Base-by-base conservation (phyloP, 1,139 yeast species). In the Arxiozyma heterogenica region DNA sequence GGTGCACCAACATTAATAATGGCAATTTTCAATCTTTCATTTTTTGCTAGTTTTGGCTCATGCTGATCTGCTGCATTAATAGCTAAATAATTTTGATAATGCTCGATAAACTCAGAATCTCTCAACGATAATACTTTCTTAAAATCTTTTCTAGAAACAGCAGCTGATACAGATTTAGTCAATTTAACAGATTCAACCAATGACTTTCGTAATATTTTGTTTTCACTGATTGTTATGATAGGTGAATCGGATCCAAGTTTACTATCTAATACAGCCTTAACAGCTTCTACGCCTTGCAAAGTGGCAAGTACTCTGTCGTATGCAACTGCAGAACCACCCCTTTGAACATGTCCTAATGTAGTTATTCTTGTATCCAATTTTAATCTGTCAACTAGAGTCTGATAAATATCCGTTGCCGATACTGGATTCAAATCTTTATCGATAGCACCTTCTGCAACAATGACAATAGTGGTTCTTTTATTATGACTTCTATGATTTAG, bases 301-400 rank as follows among this genome's bases (percentile, higher is more conserved):
- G 98, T 91, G 30, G 97, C 96, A 59, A 93, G 74, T 66, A 86
- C 73, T 65, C 98, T 81, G 71, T 93, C 98, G 66, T 76, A 84
- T 3, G 98, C 97, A 53, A 90, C 96, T 2, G 98, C 97, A 47
- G 95, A 79, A 69, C 98, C 98, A 73, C 98, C 98, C 74, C 98
- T 83, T 76, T 93, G 98, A 51, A 93, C 96, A 69, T 93, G 98
- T 43, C 98, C 98, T 61, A 93, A 77, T 21, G 94, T 88, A 50
- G 98, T 93, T 63, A 91, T 85, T 71, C 98, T 81, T 25, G 98
- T 91, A 67, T 93, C 98, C 55, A 93, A 78, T 4, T 96, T 95
- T 60, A 91, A 77, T 62, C 70, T 68, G 53, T 81, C 84, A 49
- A 84, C 93, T 59, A 93, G 78, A 18, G 84, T 89, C 52, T 86